Evolutionary conservation across 139 green algal genomes (phyloP).

Genomic region (Coelastrella sp.): DNA sequence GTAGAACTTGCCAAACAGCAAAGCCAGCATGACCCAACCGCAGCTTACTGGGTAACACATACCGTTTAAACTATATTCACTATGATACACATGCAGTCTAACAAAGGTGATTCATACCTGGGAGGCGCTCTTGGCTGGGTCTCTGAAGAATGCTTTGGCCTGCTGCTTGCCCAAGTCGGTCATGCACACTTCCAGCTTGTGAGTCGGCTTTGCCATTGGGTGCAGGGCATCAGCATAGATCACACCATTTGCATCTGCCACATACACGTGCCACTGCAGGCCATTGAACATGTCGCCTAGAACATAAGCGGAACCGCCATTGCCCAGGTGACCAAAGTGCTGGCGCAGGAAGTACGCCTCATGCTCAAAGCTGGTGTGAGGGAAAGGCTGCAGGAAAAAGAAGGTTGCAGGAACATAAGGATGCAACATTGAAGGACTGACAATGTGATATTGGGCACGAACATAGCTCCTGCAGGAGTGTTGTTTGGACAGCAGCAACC

Average conservation of each 20-base stretch:
- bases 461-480: too few relatives aligned
- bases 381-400: slow-evolving; percentile 57
- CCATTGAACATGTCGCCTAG: slow-evolving; percentile 86
- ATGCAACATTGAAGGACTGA: too few relatives aligned
- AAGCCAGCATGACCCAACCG: too few relatives aligned
- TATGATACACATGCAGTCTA: too few relatives aligned
- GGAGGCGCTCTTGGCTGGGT: slow-evolving; percentile 19
- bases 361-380: slow-evolving; percentile 80
- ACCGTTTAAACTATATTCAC: too few relatives aligned
- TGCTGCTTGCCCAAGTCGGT: slow-evolving; percentile 83
- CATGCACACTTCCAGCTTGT: slow-evolving; percentile 98
- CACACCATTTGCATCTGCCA: slow-evolving; percentile 65
- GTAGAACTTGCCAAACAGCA: too few relatives aligned
- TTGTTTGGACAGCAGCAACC: too few relatives aligned
- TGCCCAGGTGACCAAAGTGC: slow-evolving; percentile 80
- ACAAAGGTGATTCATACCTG: slow-evolving; percentile 24
- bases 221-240: slow-evolving; percentile 39
- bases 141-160: slow-evolving; percentile 78
- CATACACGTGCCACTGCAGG: slow-evolving; percentile 96
- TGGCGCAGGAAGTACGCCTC: slow-evolving; percentile 83
- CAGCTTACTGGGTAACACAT: too few relatives aligned
- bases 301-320: slow-evolving; percentile 79
- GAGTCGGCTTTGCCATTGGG: slow-evolving; percentile 51
- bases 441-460: too few relatives aligned
- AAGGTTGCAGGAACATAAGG: neutral